These are phyloP conservation scores for Saccharomycopsis malanga DNA, from an alignment of 805 yeast genomes.

Conservation along the genomic window DNA sequence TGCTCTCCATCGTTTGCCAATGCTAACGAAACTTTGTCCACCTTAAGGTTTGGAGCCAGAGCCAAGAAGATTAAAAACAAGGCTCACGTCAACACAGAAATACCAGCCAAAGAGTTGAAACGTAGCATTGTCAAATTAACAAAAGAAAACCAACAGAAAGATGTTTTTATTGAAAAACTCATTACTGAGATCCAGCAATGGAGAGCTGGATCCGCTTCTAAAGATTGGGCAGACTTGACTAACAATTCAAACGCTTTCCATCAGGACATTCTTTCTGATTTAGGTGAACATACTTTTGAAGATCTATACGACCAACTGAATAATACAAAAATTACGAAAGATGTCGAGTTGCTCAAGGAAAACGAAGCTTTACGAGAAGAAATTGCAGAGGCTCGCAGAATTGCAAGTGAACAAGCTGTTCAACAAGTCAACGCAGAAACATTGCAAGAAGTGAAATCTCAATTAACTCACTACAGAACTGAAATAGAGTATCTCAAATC, in stretches of 20 bases:
- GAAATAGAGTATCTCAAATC: constrained; percentile 16
- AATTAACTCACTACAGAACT: constrained; percentile 1
- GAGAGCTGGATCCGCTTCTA: neutral
- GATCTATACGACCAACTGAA: constrained; percentile 2
- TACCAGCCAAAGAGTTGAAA: constrained; percentile 44
- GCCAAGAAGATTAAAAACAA: constrained; percentile 62
- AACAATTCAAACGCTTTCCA: neutral
- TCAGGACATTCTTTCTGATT: neutral
- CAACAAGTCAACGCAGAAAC: constrained; percentile 1
- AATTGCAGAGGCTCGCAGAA: neutral
- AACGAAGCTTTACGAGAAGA: constrained; percentile 1
- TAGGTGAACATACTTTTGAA: neutral
- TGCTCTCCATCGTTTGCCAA: constrained; percentile 59
- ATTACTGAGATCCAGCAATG: neutral
- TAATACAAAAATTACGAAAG: neutral
- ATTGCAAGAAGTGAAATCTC: neutral
- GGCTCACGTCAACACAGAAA: constrained; percentile 57
- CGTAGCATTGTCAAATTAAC: constrained; percentile 27
- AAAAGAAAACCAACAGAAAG: constrained; percentile 23
- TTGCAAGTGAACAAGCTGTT: neutral
- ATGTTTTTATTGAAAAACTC: constrained; percentile 5
- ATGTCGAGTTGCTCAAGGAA: constrained; percentile 5
- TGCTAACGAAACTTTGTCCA: constrained; percentile 59
- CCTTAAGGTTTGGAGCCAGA: constrained; percentile 66
- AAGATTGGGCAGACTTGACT: neutral